These are phyloP conservation scores for Pestalotiopsis sp. DNA, from an alignment of 2,329 filamentous ascomycete species.

Conservation along the genomic window DNA sequence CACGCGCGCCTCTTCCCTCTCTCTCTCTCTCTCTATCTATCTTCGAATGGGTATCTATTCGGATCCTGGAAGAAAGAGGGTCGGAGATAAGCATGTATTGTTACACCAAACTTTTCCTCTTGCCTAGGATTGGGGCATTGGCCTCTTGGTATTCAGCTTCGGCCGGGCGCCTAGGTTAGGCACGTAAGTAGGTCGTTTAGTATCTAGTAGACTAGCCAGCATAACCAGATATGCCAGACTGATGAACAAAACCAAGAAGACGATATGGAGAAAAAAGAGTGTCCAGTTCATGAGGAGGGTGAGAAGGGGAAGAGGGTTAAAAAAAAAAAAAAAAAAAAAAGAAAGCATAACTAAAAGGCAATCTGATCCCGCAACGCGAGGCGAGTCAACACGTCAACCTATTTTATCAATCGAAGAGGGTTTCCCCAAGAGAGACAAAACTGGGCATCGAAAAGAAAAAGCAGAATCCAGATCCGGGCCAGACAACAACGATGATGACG, in stretches of 20 bases:
- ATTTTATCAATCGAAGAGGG: not conserved
- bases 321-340: not conserved
- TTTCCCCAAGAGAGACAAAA: not conserved
- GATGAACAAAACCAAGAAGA: not conserved
- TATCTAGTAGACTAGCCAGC: too few species aligned
- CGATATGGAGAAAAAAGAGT: not conserved
- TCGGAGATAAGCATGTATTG: too few species aligned
- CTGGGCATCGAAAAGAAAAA: not conserved
- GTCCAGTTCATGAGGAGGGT: not conserved
- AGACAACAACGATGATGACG: not conserved
- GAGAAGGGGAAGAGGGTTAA: not conserved
- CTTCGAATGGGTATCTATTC: not conserved
- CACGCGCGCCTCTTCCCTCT: not conserved
- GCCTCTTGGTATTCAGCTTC: too few species aligned
- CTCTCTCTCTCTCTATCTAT: not conserved
- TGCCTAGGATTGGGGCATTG: too few species aligned
- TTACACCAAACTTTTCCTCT: too few species aligned
- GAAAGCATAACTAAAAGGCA: not conserved
- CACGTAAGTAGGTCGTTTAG: too few species aligned
- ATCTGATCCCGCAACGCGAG: not conserved
- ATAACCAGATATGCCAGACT: too few species aligned
- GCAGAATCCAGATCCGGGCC: not conserved
- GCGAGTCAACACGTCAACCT: not conserved
- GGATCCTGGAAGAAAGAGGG: not conserved
- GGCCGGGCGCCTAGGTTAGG: too few species aligned